A percentile compares a stretch with the other conserved stretches of the same genome.
These are phyloP conservation scores for Fusarium buharicum DNA, from an alignment of 2,329 filamentous ascomycete genomes.

Conservation along the genomic window DNA sequence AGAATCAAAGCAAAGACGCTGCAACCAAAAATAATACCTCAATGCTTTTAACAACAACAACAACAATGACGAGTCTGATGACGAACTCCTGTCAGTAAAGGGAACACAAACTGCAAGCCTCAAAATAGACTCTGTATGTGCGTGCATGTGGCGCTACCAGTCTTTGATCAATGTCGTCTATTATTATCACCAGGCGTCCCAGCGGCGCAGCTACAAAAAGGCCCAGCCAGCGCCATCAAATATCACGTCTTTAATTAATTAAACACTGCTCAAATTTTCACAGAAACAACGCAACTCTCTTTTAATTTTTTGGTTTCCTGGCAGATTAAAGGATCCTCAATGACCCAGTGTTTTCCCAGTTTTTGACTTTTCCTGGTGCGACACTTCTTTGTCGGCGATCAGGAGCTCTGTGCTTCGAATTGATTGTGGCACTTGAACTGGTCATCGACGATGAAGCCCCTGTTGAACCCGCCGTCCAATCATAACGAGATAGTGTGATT, in stretches of 20 bases:
- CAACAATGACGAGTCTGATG: neutral
- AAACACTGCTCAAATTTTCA: neutral
- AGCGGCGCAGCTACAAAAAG: constrained; percentile 20
- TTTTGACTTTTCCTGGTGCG: constrained; percentile 25
- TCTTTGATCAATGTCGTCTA: neutral
- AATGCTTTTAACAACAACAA: neutral
- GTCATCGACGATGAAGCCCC: constrained; percentile 21
- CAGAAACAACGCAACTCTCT: neutral
- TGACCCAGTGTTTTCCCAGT: constrained; percentile 30
- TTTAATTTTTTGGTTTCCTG: constrained; percentile 1
- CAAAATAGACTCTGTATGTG: neutral
- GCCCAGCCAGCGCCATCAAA: constrained; percentile 4
- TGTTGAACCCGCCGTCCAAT: neutral
- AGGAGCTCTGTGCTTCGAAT: constrained; percentile 9
- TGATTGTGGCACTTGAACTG: constrained; percentile 23
- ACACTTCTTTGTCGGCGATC: constrained; percentile 23
- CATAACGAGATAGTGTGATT: neutral
- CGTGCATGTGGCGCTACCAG: constrained; percentile 7
- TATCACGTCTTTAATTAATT: constrained; percentile 1
- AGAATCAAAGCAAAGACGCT: constrained; percentile 6
- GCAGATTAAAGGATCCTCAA: constrained; percentile 33
- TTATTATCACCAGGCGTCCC: constrained; percentile 8
- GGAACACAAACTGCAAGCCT: neutral
- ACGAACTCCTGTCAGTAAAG: neutral
- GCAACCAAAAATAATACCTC: neutral